Percentiles rank a stretch among this genome's conserved stretches.
These are phyloP conservation scores for Phalaenopsis hybrid DNA, from an alignment of 116 monocot species.

Conservation along the genomic window DNA sequence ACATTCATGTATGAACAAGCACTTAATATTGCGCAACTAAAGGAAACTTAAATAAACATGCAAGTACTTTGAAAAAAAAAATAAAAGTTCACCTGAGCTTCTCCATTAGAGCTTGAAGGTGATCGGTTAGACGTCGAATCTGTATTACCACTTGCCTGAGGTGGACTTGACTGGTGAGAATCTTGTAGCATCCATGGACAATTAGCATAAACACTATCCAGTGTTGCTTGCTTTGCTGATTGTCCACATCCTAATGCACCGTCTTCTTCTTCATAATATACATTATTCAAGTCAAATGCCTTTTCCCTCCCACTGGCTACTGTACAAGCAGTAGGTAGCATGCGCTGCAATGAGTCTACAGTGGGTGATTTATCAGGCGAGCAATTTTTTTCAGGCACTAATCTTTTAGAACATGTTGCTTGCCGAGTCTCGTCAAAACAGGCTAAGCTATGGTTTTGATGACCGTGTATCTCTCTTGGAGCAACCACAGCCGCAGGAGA, in stretches of 20 bases:
- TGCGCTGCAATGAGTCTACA: conserved; percentile 8
- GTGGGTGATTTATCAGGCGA: background rate
- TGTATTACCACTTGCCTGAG: conserved; percentile 67
- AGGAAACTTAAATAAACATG: background rate
- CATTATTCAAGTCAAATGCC: conserved; percentile 77
- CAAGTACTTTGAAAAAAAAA: background rate
- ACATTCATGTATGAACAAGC: background rate
- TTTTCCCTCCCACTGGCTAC: conserved; percentile 18
- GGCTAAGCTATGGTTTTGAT: conserved; percentile 2
- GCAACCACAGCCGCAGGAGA: conserved; percentile 6
- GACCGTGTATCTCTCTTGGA: conserved; percentile 20
- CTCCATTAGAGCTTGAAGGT: conserved; percentile 53
- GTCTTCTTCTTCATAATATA: conserved; percentile 39
- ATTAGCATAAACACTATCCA: conserved; percentile 22
- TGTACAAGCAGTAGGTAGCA: conserved; percentile 22
- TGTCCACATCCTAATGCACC: conserved; percentile 21
- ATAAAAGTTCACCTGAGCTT: conserved; percentile 35
- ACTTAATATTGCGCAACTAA: background rate
- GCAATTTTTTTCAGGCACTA: background rate
- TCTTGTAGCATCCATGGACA: conserved; percentile 45
- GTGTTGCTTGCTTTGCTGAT: conserved; percentile 15
- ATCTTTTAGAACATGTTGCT: conserved; percentile 13
- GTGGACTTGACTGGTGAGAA: conserved; percentile 64
- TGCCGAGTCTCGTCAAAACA: conserved; percentile 14
- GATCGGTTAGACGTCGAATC: conserved; percentile 61